These are phyloP conservation scores for Cyamopsis tetragonoloba DNA, from an alignment of 306 rosid genomes.

Conservation along the genomic window DNA sequence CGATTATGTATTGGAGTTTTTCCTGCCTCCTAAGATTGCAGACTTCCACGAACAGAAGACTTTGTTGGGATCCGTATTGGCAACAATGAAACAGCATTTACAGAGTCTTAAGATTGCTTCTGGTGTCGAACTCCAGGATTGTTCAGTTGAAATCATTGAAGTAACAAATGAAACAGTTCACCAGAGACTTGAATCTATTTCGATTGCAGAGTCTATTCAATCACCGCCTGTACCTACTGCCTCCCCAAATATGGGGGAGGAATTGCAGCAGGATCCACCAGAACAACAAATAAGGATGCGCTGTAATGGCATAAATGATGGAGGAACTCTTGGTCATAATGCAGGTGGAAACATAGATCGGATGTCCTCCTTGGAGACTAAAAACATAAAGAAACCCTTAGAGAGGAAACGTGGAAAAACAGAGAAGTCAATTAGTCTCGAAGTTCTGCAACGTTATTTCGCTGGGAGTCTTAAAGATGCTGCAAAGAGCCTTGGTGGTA, in stretches of 20 bases:
- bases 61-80: constrained; percentile 69
- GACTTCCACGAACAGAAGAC: constrained; percentile 50
- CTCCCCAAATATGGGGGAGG: constrained; percentile 43
- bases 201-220: constrained; percentile 29
- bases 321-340: constrained; percentile 27
- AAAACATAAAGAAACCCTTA: constrained; percentile 51
- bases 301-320: constrained; percentile 31
- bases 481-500: constrained; percentile 98
- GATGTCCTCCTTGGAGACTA: constrained; percentile 35
- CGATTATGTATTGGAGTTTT: constrained; percentile 81
- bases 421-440: constrained; percentile 89
- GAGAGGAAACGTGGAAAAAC: constrained; percentile 91
- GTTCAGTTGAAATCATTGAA: constrained; percentile 59
- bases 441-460: constrained; percentile 81
- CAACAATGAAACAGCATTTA: constrained; percentile 70
- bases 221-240: constrained; percentile 37
- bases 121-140: constrained; percentile 60
- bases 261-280: constrained; percentile 34
- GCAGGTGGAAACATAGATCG: constrained; percentile 36
- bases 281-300: constrained; percentile 33
- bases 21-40: constrained; percentile 62
- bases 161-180: constrained; percentile 45
- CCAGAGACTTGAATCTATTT: constrained; percentile 51
- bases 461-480: constrained; percentile 99
- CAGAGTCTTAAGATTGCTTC: constrained; percentile 81